Percentiles rank a stretch among this genome's conserved stretches.
phyloP scores from a whole-genome alignment of 805 yeast species.

The Saccharomyces paradoxus region DNA sequence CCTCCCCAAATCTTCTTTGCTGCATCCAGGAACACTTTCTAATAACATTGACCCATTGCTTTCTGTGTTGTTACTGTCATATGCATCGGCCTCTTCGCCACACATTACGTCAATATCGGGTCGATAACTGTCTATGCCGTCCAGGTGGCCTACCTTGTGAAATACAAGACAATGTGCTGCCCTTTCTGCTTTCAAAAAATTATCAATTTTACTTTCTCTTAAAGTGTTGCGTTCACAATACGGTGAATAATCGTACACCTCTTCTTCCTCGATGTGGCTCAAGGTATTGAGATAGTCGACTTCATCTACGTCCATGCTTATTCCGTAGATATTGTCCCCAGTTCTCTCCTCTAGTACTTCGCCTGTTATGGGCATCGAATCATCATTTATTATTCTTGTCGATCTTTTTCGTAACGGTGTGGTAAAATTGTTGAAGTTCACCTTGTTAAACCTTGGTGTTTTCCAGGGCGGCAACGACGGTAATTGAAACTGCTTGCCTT shows the following conservation, averaged over 20 bases:
- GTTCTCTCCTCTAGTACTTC: not conserved
- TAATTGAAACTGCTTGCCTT: conserved; percentile 12
- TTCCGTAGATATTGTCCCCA: conserved; percentile 1
- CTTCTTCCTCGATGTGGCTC: conserved; percentile 1
- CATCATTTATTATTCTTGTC: conserved; percentile 1
- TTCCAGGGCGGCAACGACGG: conserved; percentile 27
- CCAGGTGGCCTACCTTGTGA: conserved; percentile 15
- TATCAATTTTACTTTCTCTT: conserved; percentile 17
- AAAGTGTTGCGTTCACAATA: conserved; percentile 17
- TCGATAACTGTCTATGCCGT: conserved; percentile 10
- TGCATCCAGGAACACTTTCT: conserved; percentile 11
- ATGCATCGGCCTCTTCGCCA: conserved; percentile 11
- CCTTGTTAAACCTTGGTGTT: conserved; percentile 13
- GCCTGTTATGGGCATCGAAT: not conserved
- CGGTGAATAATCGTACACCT: conserved; percentile 13
- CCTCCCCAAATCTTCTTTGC: conserved; percentile 8
- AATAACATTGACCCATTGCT: not conserved
- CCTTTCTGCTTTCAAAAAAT: conserved; percentile 17
- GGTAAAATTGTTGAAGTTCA: conserved; percentile 6
- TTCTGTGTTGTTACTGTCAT: conserved; percentile 1
- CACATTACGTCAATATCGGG: conserved; percentile 24
- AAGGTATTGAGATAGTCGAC: not conserved
- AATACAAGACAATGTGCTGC: conserved; percentile 27
- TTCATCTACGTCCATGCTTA: not conserved
- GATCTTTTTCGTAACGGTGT: conserved; percentile 19